A percentile compares a stretch with the other conserved stretches of the same genome.
phyloP scores from a whole-genome alignment of 306 rosid species.

The Potentilla sterilis region DNA sequence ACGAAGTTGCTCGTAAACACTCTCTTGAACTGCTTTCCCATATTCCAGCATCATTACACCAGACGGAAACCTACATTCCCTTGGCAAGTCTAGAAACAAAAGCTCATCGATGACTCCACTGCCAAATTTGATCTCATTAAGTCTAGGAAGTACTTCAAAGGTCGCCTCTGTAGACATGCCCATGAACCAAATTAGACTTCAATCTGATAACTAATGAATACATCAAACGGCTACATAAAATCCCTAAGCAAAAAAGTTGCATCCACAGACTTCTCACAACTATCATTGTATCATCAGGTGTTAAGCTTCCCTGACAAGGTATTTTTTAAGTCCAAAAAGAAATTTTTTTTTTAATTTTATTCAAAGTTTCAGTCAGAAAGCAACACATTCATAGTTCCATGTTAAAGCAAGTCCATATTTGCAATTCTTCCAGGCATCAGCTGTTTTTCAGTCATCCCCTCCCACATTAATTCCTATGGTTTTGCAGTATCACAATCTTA shows the following conservation, averaged over 20 bases:
- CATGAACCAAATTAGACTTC: conserved; percentile 14
- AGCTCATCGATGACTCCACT: conserved; percentile 96
- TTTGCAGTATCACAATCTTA: not conserved
- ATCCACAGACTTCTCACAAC: not conserved
- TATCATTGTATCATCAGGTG: not conserved
- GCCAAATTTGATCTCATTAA: conserved; percentile 88
- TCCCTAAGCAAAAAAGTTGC: not conserved
- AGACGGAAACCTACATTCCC: conserved; percentile 67
- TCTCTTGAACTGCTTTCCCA: conserved; percentile 90
- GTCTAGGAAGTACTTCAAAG: conserved; percentile 93
- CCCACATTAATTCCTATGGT: not conserved
- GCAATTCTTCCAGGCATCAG: not conserved
- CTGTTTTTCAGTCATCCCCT: not conserved
- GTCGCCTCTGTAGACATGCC: conserved; percentile 76
- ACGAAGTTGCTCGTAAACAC: conserved; percentile 94
- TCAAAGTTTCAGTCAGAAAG: not conserved
- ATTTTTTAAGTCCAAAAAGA: not conserved
- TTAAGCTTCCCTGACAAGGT: not conserved
- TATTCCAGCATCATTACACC: conserved; percentile 89
- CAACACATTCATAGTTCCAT: not conserved
- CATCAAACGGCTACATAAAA: not conserved
- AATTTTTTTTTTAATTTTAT: not conserved
- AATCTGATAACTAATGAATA: conserved; percentile 9
- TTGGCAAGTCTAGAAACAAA: conserved; percentile 81
- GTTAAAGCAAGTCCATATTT: not conserved